Evolutionary conservation across 768 basidiomycete genomes (phyloP).

Genomic region (Termitomyces sp.): DNA sequence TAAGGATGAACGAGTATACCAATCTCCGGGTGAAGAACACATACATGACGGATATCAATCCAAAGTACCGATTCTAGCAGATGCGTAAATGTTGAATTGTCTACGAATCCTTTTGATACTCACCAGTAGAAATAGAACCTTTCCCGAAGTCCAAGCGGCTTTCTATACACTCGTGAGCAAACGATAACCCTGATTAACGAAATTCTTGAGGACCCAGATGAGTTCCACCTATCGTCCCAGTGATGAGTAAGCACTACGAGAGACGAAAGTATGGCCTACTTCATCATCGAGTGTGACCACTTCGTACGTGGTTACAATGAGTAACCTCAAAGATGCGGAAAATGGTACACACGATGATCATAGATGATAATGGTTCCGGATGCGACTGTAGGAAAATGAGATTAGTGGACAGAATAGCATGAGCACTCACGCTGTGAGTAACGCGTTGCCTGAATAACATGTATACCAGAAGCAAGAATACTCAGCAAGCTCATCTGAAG

Average conservation of each 20-base stretch:
- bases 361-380: slow-evolving; percentile 46
- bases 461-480: slow-evolving; percentile 20
- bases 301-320: slow-evolving; percentile 14
- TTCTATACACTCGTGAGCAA: slow-evolving; percentile 24
- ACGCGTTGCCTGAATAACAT: slow-evolving; percentile 34
- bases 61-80: slow-evolving; percentile 54
- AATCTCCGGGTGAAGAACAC: slow-evolving; percentile 15
- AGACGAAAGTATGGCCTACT: slow-evolving; percentile 25
- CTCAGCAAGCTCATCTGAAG: slow-evolving; percentile 5
- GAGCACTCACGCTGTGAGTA: slow-evolving; percentile 36
- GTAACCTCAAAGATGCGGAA: neutral
- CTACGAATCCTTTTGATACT: slow-evolving; percentile 6
- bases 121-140: slow-evolving; percentile 49
- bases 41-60: slow-evolving; percentile 44
- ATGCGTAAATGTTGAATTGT: neutral
- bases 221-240: slow-evolving; percentile 34
- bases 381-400: slow-evolving; percentile 32
- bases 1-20: neutral
- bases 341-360: slow-evolving; percentile 41
- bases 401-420: neutral
- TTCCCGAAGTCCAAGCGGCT: slow-evolving; percentile 52
- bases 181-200: neutral
- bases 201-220: slow-evolving; percentile 41
- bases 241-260: neutral
- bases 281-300: slow-evolving; percentile 50